A percentile compares a stretch with the other conserved stretches of the same genome.
These are phyloP conservation scores for Ichthyophthirius multifiliis DNA, from an alignment of 169 alveolate species.

Conservation along the genomic window DNA sequence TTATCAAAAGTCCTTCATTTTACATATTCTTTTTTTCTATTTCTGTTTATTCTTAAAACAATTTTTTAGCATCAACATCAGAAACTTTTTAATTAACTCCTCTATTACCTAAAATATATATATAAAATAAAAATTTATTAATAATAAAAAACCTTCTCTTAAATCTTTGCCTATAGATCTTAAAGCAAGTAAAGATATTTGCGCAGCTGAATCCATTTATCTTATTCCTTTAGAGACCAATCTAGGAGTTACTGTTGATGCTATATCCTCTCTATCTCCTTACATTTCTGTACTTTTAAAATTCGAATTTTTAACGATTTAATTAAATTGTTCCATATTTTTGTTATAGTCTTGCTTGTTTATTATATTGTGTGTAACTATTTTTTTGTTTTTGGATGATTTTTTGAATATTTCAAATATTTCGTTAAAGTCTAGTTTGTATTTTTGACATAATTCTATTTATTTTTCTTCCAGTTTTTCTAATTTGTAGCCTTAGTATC, in stretches of 20 bases:
- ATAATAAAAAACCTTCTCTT: background rate
- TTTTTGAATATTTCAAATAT: background rate
- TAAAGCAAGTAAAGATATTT: background rate
- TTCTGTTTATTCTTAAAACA: background rate
- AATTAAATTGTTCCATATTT: background rate
- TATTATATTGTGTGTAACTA: background rate
- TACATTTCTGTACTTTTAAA: background rate
- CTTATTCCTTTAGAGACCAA: background rate
- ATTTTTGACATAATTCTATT: background rate
- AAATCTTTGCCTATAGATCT: background rate
- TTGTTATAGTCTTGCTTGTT: background rate
- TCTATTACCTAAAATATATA: background rate
- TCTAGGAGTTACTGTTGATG: background rate
- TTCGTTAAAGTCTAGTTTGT: background rate
- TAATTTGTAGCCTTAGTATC: background rate
- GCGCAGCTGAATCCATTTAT: background rate
- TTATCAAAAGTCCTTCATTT: background rate
- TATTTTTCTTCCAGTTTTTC: background rate
- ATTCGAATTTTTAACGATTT: background rate
- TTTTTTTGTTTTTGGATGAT: background rate
- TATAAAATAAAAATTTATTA: background rate
- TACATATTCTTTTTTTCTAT: background rate
- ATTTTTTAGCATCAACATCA: too few relatives aligned
- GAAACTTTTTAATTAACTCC: background rate
- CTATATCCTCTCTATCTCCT: constrained; percentile 2